Conservation (phyloP, 108 stramenopile genomes). For the Fistulifera pelliculosa region DNA sequence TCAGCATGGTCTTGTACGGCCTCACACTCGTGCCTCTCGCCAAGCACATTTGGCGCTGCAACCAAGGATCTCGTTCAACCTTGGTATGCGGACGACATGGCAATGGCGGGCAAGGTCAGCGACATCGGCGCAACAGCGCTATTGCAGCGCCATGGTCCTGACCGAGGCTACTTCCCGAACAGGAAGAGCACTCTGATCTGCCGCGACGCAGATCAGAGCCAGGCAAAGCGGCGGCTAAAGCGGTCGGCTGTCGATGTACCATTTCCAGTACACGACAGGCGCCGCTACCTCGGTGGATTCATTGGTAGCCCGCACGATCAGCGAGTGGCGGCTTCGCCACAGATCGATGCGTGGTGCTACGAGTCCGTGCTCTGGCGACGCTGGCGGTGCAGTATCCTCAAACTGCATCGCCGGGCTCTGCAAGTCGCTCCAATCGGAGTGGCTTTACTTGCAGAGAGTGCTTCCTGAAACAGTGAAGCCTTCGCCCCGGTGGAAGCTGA, state of each 20-base stretch:
- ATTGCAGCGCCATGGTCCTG: too few relatives aligned
- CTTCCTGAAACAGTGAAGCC: too few relatives aligned
- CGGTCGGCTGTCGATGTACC: too few relatives aligned
- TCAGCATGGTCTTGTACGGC: too few relatives aligned
- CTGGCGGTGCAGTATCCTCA: too few relatives aligned
- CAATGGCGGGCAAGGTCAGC: slow-evolving; percentile 6
- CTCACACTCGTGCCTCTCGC: not conserved
- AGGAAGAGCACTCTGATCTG: slow-evolving; percentile 4
- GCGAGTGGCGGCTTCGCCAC: slow-evolving; percentile 2
- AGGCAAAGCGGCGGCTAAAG: not conserved
- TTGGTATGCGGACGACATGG: slow-evolving; percentile 25
- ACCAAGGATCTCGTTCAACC: slow-evolving; percentile 8
- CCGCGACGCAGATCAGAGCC: not conserved
- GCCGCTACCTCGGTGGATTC: slow-evolving; percentile 11
- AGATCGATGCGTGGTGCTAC: slow-evolving; percentile 13
- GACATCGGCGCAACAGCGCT: not conserved
- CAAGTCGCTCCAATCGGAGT: too few relatives aligned
- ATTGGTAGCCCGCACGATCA: not conserved
- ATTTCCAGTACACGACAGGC: not conserved
- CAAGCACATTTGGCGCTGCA: not conserved
- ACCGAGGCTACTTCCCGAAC: slow-evolving; percentile 15
- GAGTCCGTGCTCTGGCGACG: slow-evolving; percentile 6
- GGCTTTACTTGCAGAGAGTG: too few relatives aligned
- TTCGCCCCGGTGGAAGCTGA: too few relatives aligned
- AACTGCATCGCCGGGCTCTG: too few relatives aligned